Conservation (phyloP, 2,329 filamentous ascomycete genomes). For the Exophiala xenobiotica region DNA sequence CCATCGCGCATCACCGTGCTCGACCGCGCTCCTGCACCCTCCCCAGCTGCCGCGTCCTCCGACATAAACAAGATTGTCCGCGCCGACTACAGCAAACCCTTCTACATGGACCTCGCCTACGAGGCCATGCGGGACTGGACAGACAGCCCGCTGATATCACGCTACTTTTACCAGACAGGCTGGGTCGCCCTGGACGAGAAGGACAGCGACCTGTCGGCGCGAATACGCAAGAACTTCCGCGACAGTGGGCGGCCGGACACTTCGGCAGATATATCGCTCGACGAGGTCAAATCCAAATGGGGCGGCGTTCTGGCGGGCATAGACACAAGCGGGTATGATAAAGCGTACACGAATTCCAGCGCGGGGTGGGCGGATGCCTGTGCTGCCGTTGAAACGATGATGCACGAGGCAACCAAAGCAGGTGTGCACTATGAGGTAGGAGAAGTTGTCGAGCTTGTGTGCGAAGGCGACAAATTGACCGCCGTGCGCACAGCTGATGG, state of each 20-base stretch:
- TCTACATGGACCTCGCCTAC: slow-evolving; percentile 64
- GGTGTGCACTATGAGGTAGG: slow-evolving; percentile 49
- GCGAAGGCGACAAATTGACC: slow-evolving; percentile 32
- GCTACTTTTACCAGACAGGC: slow-evolving; percentile 60
- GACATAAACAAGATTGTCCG: slow-evolving; percentile 74
- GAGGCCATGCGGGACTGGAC: slow-evolving; percentile 65
- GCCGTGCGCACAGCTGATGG: slow-evolving; percentile 55
- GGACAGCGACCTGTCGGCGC: slow-evolving; percentile 47
- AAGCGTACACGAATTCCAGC: slow-evolving; percentile 51
- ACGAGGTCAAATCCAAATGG: slow-evolving; percentile 43
- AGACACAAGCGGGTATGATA: slow-evolving; percentile 39
- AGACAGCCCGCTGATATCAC: slow-evolving; percentile 55
- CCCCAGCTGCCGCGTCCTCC: slow-evolving; percentile 61
- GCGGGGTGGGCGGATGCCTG: slow-evolving; percentile 57
- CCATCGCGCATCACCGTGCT: slow-evolving; percentile 56
- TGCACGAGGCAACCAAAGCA: slow-evolving; percentile 43
- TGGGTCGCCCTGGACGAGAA: slow-evolving; percentile 58
- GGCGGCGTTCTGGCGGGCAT: slow-evolving; percentile 41
- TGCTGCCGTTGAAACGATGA: slow-evolving; percentile 46
- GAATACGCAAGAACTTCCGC: slow-evolving; percentile 56
- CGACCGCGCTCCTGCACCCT: slow-evolving; percentile 55
- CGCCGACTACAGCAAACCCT: slow-evolving; percentile 64
- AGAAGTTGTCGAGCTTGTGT: slow-evolving; percentile 47
- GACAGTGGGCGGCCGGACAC: slow-evolving; percentile 44
- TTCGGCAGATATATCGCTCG: slow-evolving; percentile 46